A percentile compares a stretch with the other conserved stretches of the same genome.
phyloP scores from a whole-genome alignment of 345 rosid species.

The Pistacia vera region DNA sequence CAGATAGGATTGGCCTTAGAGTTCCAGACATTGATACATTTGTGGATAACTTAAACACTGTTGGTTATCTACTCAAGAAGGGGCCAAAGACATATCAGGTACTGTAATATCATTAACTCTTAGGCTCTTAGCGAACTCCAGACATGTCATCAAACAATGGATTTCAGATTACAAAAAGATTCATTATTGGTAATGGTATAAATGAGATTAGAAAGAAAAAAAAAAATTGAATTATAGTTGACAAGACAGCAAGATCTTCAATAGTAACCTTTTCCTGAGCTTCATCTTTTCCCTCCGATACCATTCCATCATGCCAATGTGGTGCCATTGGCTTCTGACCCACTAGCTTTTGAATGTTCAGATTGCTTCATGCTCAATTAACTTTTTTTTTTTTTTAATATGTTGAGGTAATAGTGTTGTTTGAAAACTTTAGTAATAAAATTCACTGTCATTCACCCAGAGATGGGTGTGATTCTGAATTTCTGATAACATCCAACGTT shows the following conservation, averaged over 20 bases:
- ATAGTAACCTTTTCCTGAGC: not conserved
- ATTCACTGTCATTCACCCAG: not conserved
- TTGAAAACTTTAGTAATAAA: not conserved
- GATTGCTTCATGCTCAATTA: not conserved
- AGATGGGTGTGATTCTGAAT: not conserved
- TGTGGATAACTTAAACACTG: conserved; percentile 84
- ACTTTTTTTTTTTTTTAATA: too few relatives aligned
- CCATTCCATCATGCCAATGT: not conserved
- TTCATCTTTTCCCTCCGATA: not conserved
- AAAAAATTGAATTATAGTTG: not conserved
- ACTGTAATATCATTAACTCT: conserved; percentile 11
- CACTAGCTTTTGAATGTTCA: not conserved
- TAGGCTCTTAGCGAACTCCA: not conserved
- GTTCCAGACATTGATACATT: conserved; percentile 90
- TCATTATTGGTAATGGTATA: not conserved
- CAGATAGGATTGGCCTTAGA: conserved; percentile 81
- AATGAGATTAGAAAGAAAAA: not conserved
- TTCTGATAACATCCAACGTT: not conserved
- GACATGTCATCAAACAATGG: not conserved
- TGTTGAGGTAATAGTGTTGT: not conserved
- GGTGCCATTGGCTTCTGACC: not conserved
- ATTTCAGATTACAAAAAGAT: not conserved
- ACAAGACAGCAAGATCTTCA: not conserved
- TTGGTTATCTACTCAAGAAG: conserved; percentile 86
- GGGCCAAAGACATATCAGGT: conserved; percentile 97